These are phyloP conservation scores for Astrothelium macrocarpum DNA, from an alignment of 495 filamentous ascomycete species.

Conservation along the genomic window DNA sequence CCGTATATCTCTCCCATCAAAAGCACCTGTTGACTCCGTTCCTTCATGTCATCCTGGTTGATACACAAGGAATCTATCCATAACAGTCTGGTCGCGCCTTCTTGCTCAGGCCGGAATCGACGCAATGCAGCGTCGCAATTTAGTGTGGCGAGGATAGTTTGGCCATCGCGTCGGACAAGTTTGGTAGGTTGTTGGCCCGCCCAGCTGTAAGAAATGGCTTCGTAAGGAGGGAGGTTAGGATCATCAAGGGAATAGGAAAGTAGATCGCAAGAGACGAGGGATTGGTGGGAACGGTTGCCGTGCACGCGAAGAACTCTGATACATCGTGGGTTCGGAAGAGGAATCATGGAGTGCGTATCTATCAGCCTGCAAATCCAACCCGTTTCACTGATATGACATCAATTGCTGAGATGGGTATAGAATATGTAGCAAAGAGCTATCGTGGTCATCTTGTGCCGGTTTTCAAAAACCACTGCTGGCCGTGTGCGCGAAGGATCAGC, in stretches of 20 bases:
- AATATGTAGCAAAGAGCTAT: no score
- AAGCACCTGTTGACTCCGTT: constrained; percentile 5
- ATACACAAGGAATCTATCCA: constrained; percentile 11
- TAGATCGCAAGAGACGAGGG: no score
- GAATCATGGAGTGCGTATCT: no score
- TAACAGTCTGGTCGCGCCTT: background rate
- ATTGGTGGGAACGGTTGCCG: background rate
- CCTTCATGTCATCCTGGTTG: background rate
- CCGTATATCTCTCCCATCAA: constrained; percentile 9
- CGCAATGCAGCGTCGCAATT: constrained; percentile 5
- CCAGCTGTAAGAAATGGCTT: constrained; percentile 6
- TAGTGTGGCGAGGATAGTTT: background rate
- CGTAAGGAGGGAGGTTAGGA: background rate
- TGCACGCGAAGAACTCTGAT: no score
- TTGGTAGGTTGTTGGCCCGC: background rate
- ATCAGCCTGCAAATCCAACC: no score
- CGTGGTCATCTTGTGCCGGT: no score
- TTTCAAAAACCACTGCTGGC: no score
- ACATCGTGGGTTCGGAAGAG: no score
- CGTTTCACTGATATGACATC: no score
- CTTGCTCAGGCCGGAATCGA: constrained; percentile 2
- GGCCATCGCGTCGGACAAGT: background rate
- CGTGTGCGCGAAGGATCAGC: no score
- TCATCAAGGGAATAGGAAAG: no score
- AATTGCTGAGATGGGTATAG: no score